Evolutionary conservation across 805 yeast species (phyloP).

Genomic region (Blastobotrys robertii): DNA sequence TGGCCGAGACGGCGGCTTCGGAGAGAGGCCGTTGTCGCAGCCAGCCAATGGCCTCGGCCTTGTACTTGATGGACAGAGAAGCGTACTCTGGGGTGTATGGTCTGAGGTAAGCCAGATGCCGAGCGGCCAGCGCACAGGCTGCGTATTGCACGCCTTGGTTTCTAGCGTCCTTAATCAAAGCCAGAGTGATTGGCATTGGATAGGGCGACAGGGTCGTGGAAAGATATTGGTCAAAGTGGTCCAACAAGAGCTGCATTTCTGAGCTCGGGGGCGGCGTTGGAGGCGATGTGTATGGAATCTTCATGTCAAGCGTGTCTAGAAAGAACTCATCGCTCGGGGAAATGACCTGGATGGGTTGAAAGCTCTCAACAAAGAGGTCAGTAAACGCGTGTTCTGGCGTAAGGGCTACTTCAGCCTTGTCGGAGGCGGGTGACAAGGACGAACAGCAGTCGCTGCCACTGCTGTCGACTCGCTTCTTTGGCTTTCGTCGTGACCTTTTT

Average conservation of each 20-base stretch:
- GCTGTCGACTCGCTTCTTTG: neutral
- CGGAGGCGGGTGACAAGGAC: neutral
- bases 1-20: conserved; percentile 8
- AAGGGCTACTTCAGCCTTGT: neutral
- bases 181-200: neutral
- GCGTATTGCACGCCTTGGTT: conserved; percentile 7
- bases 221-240: neutral
- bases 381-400: neutral
- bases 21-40: conserved; percentile 5
- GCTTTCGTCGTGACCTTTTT: neutral
- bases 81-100: conserved; percentile 4
- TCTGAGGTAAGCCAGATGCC: conserved; percentile 3
- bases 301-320: too few species aligned
- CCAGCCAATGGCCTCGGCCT: conserved; percentile 8
- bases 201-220: neutral
- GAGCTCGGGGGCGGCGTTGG: neutral
- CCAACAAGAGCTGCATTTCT: neutral
- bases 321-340: too few species aligned
- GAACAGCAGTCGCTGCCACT: neutral
- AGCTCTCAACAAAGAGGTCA: neutral
- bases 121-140: conserved; percentile 12
- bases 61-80: conserved; percentile 6
- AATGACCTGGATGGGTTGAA: neutral
- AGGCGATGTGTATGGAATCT: neutral
- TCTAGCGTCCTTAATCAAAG: too few species aligned